Conservation (phyloP, 305 asterid genomes). For the Solanum chacoense region DNA sequence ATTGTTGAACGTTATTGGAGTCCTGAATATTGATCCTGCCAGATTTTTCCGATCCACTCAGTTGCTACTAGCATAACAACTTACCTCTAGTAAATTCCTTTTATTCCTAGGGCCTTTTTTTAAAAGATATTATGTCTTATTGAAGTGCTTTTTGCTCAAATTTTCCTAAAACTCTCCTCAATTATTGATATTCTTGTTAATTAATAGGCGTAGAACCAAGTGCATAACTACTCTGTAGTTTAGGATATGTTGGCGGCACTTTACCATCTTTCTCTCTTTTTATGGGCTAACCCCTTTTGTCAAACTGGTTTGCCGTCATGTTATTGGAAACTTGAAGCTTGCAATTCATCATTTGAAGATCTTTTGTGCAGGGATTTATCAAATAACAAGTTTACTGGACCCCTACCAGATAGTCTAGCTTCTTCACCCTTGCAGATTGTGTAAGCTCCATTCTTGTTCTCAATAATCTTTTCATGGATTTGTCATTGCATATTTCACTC, state of each 20-base stretch:
- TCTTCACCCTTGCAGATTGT: slow-evolving; percentile 69
- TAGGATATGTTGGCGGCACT: neutral
- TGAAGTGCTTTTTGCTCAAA: neutral
- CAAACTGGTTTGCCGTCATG: neutral
- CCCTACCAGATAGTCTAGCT: slow-evolving; percentile 73
- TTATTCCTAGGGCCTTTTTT: neutral
- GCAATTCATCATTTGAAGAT: neutral
- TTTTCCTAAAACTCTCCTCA: neutral
- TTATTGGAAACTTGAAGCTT: neutral
- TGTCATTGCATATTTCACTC: neutral
- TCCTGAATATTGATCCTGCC: neutral
- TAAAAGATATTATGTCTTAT: neutral
- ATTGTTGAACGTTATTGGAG: neutral
- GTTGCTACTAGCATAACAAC: neutral
- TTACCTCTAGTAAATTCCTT: neutral
- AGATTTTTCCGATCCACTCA: neutral
- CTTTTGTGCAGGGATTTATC: slow-evolving; percentile 79
- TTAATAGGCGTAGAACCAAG: neutral
- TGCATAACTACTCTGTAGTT: neutral
- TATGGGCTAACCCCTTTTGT: neutral
- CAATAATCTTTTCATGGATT: neutral
- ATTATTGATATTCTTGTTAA: neutral
- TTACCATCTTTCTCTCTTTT: neutral
- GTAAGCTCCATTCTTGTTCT: slow-evolving; percentile 38
- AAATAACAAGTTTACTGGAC: slow-evolving; percentile 61